Conservation (phyloP, 352 stramenopile species). For the Pythium phragmitis region DNA sequence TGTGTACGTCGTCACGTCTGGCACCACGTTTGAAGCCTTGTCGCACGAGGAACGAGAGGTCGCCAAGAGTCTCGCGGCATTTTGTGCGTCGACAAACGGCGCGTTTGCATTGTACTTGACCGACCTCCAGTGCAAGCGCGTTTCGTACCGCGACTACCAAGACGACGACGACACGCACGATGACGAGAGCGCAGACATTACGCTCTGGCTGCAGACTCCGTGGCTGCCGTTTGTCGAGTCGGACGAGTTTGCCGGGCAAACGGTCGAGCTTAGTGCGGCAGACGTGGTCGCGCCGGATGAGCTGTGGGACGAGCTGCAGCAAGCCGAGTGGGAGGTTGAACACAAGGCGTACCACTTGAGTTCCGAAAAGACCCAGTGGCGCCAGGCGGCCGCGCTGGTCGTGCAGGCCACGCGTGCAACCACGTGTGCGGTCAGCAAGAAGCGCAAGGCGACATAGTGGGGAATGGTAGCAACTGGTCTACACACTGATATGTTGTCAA, state of each 20-base stretch:
- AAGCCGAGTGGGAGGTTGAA: constrained; percentile 6
- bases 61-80: constrained; percentile 7
- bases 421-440: neutral
- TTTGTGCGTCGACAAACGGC: neutral
- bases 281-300: constrained; percentile 1
- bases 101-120: constrained; percentile 3
- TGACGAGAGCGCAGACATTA: neutral
- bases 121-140: neutral
- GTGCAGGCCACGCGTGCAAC: neutral
- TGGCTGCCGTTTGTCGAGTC: constrained; percentile 1
- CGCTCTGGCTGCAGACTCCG: neutral
- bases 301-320: neutral
- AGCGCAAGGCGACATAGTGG: neutral
- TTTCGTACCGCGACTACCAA: neutral
- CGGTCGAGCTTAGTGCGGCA: neutral
- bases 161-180: neutral
- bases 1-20: neutral
- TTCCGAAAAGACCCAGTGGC: constrained; percentile 9
- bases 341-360: neutral
- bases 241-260: neutral
- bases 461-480: neutral
- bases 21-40: neutral
- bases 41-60: neutral
- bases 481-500: neutral
- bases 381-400: neutral